phyloP scores from a whole-genome alignment of 495 filamentous ascomycete species.

The Pseudoneurospora amorphoporcata region DNA sequence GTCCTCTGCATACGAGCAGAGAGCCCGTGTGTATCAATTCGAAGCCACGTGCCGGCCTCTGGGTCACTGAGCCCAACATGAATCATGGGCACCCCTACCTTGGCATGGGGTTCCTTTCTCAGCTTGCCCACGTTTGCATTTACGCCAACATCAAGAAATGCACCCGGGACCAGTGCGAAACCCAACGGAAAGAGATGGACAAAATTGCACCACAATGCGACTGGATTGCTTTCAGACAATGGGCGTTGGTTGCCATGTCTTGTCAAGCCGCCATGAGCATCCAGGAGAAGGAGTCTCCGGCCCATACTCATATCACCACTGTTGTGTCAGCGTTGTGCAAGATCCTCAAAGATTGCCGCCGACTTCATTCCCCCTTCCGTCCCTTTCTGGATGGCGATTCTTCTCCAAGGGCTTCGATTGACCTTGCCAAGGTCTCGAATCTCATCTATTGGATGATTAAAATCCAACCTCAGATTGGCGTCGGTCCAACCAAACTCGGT shows the following conservation, averaged over 20 bases:
- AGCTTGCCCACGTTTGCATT: background rate
- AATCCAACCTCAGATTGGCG: background rate
- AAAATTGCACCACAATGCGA: background rate
- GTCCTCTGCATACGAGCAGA: too few relatives aligned
- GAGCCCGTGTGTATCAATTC: background rate
- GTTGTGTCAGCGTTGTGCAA: background rate
- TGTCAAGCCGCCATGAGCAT: background rate
- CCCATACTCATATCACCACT: background rate
- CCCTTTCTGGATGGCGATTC: background rate
- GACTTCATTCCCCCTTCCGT: background rate
- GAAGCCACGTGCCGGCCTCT: background rate
- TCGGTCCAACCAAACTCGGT: background rate
- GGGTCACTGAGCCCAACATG: background rate
- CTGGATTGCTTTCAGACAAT: background rate
- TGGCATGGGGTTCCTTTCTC: background rate
- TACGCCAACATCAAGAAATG: background rate
- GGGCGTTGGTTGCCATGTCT: background rate
- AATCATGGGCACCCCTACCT: too few relatives aligned
- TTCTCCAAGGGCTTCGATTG: accelerated
- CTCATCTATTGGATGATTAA: background rate
- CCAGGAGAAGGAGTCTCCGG: background rate
- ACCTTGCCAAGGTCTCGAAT: background rate
- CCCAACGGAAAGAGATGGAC: too few relatives aligned
- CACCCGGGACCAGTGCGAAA: background rate
- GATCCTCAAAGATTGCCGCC: background rate